Conservation (phyloP, 345 rosid species). For the Excoecaria agallocha region DNA sequence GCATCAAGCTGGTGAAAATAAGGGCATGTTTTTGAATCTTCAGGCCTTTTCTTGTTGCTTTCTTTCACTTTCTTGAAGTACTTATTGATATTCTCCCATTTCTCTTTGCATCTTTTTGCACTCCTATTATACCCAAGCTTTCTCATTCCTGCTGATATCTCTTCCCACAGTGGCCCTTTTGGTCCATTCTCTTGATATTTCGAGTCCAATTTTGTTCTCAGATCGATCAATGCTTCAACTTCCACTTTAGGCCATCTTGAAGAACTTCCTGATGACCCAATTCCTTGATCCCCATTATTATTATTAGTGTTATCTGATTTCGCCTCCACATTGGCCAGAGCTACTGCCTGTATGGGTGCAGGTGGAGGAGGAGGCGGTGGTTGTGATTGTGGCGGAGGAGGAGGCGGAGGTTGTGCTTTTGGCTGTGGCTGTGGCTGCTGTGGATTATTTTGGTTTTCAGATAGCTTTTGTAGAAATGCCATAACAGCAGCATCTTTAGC, state of each 20-base stretch:
- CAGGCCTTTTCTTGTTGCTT: slow-evolving; percentile 67
- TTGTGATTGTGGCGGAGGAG: slow-evolving; percentile 18
- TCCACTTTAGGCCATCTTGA: slow-evolving; percentile 74
- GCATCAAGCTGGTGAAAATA: slow-evolving; percentile 73
- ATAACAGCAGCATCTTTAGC: slow-evolving; percentile 75
- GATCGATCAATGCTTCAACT: slow-evolving; percentile 49
- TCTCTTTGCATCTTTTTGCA: slow-evolving; percentile 77
- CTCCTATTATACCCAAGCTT: slow-evolving; percentile 60
- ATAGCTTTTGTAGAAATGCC: slow-evolving; percentile 62
- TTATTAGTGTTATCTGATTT: slow-evolving; percentile 21
- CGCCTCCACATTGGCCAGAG: slow-evolving; percentile 12
- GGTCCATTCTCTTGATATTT: slow-evolving; percentile 65
- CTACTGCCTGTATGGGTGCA: slow-evolving; percentile 1
- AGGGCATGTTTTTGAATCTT: slow-evolving; percentile 79
- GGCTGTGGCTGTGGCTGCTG: slow-evolving; percentile 1
- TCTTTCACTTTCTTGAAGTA: slow-evolving; percentile 82
- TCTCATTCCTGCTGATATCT: slow-evolving; percentile 60
- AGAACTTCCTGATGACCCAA: slow-evolving; percentile 26
- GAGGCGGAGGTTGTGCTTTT: neutral
- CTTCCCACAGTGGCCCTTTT: slow-evolving; percentile 76
- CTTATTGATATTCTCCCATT: slow-evolving; percentile 82
- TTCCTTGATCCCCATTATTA: slow-evolving; percentile 21
- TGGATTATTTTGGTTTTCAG: slow-evolving; percentile 40
- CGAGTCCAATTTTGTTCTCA: slow-evolving; percentile 45
- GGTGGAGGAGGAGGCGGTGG: slow-evolving; percentile 7